Conservation (phyloP, 257 asterid species). For the Anisodus tanguticus region DNA sequence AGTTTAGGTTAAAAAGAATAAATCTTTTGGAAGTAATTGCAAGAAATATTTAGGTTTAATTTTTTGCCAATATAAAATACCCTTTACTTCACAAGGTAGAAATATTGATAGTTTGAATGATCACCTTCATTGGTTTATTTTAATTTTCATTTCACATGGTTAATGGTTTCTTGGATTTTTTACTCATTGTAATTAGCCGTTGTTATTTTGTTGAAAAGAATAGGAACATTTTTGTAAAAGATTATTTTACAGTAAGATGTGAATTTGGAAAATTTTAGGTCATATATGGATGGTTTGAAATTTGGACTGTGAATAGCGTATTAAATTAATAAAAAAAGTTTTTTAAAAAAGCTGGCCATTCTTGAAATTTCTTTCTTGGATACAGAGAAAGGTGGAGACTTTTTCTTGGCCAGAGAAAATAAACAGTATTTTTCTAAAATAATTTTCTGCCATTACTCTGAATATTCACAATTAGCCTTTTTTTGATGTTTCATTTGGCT, state of each 20-base stretch:
- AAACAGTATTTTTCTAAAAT: neutral
- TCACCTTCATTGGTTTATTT: neutral
- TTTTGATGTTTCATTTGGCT: conserved; percentile 14
- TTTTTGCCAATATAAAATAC: neutral
- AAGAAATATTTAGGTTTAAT: neutral
- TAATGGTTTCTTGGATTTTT: neutral
- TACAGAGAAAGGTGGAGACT: conserved; percentile 18
- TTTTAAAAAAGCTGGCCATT: neutral
- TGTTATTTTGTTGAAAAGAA: neutral
- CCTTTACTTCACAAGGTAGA: neutral
- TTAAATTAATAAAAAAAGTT: no score
- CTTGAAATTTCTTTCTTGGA: conserved; percentile 27
- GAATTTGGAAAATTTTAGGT: neutral
- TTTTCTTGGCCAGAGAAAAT: neutral
- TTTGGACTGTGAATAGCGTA: neutral
- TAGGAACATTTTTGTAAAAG: neutral
- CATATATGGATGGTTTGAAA: neutral
- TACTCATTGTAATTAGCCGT: neutral
- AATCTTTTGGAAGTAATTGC: neutral
- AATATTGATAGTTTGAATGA: neutral
- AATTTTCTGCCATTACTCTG: neutral
- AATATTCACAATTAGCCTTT: neutral
- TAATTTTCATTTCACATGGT: neutral
- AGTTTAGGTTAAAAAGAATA: neutral
- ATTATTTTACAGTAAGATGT: neutral